Evolutionary conservation across 148 eudicot genomes (phyloP).

Genomic region (Vaccinium macrocarpon): DNA sequence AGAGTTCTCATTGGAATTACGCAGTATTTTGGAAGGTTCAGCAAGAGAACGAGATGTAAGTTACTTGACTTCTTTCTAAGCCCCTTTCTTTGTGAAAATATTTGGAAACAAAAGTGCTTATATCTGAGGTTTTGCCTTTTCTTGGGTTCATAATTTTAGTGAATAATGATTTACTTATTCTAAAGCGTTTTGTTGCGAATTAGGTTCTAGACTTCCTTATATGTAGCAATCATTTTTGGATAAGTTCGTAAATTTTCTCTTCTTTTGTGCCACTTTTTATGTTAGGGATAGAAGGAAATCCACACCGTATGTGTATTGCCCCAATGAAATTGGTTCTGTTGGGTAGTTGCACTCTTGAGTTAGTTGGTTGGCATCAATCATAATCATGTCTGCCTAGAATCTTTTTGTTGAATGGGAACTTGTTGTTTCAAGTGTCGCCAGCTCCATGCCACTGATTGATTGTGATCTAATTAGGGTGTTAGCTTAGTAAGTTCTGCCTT

Average conservation of each 20-base stretch:
- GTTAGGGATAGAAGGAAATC: neutral
- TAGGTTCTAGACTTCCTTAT: neutral
- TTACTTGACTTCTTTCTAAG: constrained; percentile 17
- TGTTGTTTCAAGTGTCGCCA: neutral
- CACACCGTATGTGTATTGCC: neutral
- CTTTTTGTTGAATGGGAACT: neutral
- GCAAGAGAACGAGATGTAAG: constrained; percentile 53
- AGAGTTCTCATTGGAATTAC: constrained; percentile 63
- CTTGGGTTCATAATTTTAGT: neutral
- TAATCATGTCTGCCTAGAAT: neutral
- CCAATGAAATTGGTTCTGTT: constrained; percentile 7
- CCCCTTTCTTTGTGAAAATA: neutral
- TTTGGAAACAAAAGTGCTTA: neutral
- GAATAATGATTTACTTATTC: neutral
- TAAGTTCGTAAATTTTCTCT: neutral
- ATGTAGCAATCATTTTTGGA: neutral
- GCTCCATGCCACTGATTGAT: neutral
- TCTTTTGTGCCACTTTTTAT: neutral
- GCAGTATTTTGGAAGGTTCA: constrained; percentile 82
- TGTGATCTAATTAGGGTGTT: neutral
- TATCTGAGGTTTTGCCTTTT: neutral
- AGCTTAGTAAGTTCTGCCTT: neutral
- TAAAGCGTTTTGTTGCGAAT: neutral
- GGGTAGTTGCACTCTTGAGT: neutral
- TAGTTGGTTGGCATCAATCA: neutral